A percentile compares a stretch with the other conserved stretches of the same genome.
Conservation (phyloP, 1,284 basidiomycete species). For the Ceraceosorus guamensis region DNA sequence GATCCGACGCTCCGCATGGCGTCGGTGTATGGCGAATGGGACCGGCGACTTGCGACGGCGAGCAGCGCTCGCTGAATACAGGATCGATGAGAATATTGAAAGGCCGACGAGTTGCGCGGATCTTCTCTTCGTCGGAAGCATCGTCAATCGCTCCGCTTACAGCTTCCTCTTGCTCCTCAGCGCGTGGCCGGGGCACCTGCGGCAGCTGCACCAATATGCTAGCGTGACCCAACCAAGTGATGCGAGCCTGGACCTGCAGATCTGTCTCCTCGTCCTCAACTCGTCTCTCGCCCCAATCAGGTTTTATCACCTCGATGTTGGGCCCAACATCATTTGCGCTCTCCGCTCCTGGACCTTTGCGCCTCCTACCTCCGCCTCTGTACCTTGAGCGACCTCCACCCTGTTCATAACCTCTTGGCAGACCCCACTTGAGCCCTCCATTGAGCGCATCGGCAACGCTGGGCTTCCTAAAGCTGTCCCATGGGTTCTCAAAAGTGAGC, state of each 20-base stretch:
- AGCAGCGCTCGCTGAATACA: slow-evolving; percentile 43
- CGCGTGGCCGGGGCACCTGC: slow-evolving; percentile 1
- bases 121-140: neutral
- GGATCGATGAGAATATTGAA: slow-evolving; percentile 41
- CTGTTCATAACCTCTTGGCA: slow-evolving; percentile 30
- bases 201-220: slow-evolving; percentile 13
- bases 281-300: neutral
- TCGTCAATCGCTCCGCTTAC: neutral
- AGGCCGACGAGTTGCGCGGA: too few species aligned
- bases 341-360: neutral
- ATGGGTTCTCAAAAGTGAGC: slow-evolving; percentile 29
- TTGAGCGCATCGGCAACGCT: slow-evolving; percentile 15
- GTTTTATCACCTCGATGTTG: slow-evolving; percentile 2
- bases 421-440: slow-evolving; percentile 35
- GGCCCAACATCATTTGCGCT: neutral
- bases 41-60: slow-evolving; percentile 35
- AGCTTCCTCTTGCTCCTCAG: neutral
- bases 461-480: slow-evolving; percentile 28
- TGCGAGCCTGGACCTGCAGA: neutral
- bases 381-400: slow-evolving; percentile 11
- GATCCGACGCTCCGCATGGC: slow-evolving; percentile 26
- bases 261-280: neutral
- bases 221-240: slow-evolving; percentile 16
- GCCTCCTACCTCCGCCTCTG: slow-evolving; percentile 14
- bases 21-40: slow-evolving; percentile 29